A percentile compares a stretch with the other conserved stretches of the same genome.
These are phyloP conservation scores for Madurella mycetomatis DNA, from an alignment of 2,329 filamentous ascomycete genomes.

Conservation along the genomic window DNA sequence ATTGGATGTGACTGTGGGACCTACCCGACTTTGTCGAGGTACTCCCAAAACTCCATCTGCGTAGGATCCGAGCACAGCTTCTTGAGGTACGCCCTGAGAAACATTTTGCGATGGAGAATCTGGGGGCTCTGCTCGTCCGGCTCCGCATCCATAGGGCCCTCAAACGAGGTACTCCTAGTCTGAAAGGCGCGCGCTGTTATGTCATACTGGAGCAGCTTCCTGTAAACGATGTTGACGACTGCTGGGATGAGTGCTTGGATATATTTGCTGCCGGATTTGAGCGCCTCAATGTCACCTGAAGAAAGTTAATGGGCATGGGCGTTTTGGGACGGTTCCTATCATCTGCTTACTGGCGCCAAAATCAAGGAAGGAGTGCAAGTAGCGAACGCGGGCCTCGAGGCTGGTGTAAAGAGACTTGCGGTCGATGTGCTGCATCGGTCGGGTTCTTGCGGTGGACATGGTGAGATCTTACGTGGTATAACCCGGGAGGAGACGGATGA, in stretches of 20 bases:
- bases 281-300: conserved; percentile 67
- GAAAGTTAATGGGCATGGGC: not conserved
- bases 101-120: conserved; percentile 74
- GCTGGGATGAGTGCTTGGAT: conserved; percentile 78
- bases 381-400: conserved; percentile 64
- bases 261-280: conserved; percentile 66
- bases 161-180: conserved; percentile 57
- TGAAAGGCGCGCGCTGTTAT: conserved; percentile 76
- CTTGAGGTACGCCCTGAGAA: conserved; percentile 68
- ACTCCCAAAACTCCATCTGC: conserved; percentile 76
- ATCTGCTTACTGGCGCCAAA: conserved; percentile 59
- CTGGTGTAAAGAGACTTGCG: conserved; percentile 68
- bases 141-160: conserved; percentile 60
- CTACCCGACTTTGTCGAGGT: conserved; percentile 76
- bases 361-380: conserved; percentile 71
- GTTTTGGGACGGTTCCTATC: not conserved
- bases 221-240: conserved; percentile 80
- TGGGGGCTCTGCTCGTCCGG: conserved; percentile 67
- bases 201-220: conserved; percentile 74
- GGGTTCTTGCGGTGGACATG: conserved; percentile 20
- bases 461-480: not conserved
- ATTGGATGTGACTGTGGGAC: conserved; percentile 26
- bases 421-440: conserved; percentile 54
- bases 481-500: too few relatives aligned
- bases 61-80: conserved; percentile 71